Evolutionary conservation across 352 stramenopile genomes (phyloP), one percentile per base, ranked within the genome.

Genomic region (Phytophthora pinifolia): DNA sequence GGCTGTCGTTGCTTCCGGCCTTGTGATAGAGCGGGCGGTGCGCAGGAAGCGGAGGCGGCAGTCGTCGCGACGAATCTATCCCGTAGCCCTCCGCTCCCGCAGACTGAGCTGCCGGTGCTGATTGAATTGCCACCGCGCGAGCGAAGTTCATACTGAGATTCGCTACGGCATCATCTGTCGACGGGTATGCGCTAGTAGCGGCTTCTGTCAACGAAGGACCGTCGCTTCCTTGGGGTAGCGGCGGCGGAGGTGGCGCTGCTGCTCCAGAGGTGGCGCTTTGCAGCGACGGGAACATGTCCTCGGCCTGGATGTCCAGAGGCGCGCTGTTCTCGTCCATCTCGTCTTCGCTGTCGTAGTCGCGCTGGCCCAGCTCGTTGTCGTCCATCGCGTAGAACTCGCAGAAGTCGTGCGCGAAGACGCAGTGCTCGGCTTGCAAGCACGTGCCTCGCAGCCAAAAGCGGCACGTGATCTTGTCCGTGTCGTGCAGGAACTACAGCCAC

Each of bases 341-440:
- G 62, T 90, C 81, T 62, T 92, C 82, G 48, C 76, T 88, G 61
- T 92, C 82, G 58, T 89, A 89, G 48, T 89, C 79, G 15, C 79
- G 76, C 17, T 68, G 59, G 8, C 63, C 46, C 8, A 76, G 36
- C 7, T 60, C 53, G 25, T 68, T 58, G 15, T 76, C 65, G 53
- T 87, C 74, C 59, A 91, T 69, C 38, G 70, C 63, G 54, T 89
- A 89, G 31, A 77, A 86, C 64, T 91, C 80, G 49, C 63, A 76
- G 44, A 92, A 92, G 58, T 85, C 77, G 67, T 94, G 84, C 10
- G 83, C 75, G 57, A 94, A 94, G 2, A 90, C 80, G 51, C 84
- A 94, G 35, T 88, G 69, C 38, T 92, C 76, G 6, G 62, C 75
- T 63, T 94, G 82, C 47, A 92, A 65, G 46, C 84, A 94, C 46